phyloP scores from a whole-genome alignment of 306 rosid genomes.

The Pyrus communis region DNA sequence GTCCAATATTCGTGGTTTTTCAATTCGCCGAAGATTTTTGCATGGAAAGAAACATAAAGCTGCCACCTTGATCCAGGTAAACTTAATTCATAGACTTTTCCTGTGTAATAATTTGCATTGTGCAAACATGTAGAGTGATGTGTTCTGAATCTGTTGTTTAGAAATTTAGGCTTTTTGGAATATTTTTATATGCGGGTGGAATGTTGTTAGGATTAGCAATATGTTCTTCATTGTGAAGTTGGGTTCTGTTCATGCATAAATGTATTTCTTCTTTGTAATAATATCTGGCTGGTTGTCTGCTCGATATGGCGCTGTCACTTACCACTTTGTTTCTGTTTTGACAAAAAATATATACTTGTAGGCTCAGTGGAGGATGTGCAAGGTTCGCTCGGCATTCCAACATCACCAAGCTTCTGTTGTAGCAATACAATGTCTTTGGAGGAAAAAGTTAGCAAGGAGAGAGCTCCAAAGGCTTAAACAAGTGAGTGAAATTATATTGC shows the following conservation, averaged over 20 bases:
- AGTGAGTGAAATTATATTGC: constrained; percentile 27
- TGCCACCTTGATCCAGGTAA: constrained; percentile 79
- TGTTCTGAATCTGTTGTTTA: not conserved
- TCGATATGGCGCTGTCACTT: not conserved
- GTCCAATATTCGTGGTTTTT: constrained; percentile 60
- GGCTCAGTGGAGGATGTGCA: constrained; percentile 85
- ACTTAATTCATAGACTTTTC: not conserved
- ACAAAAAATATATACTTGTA: constrained; percentile 23
- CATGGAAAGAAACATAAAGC: constrained; percentile 66
- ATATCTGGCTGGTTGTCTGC: constrained; percentile 1
- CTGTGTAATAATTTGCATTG: constrained; percentile 12
- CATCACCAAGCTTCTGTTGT: constrained; percentile 52
- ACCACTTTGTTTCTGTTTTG: not conserved
- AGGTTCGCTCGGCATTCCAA: constrained; percentile 54
- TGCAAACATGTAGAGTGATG: not conserved
- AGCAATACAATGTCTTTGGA: constrained; percentile 85
- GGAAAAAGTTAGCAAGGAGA: constrained; percentile 74
- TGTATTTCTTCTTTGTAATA: not conserved
- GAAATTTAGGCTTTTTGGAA: not conserved
- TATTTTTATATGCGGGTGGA: not conserved
- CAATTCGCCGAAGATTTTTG: constrained; percentile 52
- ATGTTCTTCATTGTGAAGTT: not conserved
- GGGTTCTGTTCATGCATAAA: not conserved
- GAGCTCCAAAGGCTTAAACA: constrained; percentile 69
- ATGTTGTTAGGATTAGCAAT: not conserved